Percentiles rank a stretch among this genome's conserved stretches.
Conservation (phyloP, 192 early-diverging fungal genomes). For the Backusella mclennaniae region DNA sequence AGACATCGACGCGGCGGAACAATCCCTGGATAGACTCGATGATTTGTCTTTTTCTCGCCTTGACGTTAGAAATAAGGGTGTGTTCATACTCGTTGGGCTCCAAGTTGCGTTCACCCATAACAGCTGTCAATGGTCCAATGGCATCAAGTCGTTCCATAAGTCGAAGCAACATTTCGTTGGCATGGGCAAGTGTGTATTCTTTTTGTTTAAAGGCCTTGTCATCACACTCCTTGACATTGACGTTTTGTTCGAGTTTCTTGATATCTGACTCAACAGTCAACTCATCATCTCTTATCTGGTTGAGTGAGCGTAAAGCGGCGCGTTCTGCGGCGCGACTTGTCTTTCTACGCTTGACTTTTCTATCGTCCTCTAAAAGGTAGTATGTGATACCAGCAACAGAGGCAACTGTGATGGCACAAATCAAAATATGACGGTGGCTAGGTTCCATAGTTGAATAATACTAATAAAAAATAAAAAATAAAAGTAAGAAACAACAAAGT, state of each 20-base stretch:
- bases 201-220: constrained; percentile 3
- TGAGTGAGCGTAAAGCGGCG: not conserved
- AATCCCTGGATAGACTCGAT: not conserved
- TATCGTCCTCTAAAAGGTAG: constrained; percentile 10
- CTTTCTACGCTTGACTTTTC: constrained; percentile 11
- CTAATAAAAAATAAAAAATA: not conserved
- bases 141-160: constrained; percentile 10
- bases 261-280: not conserved
- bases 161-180: constrained; percentile 5
- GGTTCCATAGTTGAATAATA: not conserved
- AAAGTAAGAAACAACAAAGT: not conserved
- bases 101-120: not conserved
- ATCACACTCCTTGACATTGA: not conserved
- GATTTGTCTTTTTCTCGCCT: not conserved
- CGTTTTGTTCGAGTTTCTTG: not conserved
- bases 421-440: not conserved
- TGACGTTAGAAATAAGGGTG: not conserved
- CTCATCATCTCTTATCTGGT: not conserved
- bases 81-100: not conserved
- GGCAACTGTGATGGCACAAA: not conserved
- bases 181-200: not conserved
- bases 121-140: constrained; percentile 5
- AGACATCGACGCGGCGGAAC: not conserved
- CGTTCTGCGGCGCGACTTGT: not conserved
- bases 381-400: not conserved